Evolutionary conservation across 345 rosid genomes (phyloP), one percentile per base, ranked within the genome.

Genomic region (Tarenaya hassleriana): DNA sequence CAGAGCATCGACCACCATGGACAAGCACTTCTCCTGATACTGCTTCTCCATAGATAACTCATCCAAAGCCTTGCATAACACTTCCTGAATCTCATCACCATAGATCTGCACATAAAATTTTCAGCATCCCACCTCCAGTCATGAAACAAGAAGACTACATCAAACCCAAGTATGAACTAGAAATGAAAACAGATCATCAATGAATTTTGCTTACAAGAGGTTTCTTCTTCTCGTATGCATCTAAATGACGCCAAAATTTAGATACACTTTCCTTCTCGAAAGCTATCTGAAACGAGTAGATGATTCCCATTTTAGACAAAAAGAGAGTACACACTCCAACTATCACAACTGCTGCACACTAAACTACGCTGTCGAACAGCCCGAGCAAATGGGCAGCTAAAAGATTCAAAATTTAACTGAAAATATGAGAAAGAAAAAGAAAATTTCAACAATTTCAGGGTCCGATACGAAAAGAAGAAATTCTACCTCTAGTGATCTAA

Each of bases 211-310:
- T 46, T 75, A 79, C 83, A 54, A 33, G 31, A 45, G 51, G 46
- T 42, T 52, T 62, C 37, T 65, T 67, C 51, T 73, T 34, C 59
- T 58, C 59, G 58, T 72, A 84, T 37, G 38, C 72, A 41, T 85
- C 91, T 66, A 88, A 85, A 68, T 75, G 75, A 57, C 34, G 71
- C 95, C 88, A 88, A 80, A 92, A 85, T 60, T 70, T 81, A 7
- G 66, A 66, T 0, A 72, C 78, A 1, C 82, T 67, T 6, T 59
- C 69, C 66, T 47, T 75, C 73, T 88, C 84, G 50, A 88, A 88
- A 27, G 68, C 53, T 70, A 70, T 79, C 97, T 92, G 83, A 44
- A 43, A 69, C 16, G 41, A 56, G 31, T 42, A 10, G 42, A 48
- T 34, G 41, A 27, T 29, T 0, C 12, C 21, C 20, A 49, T 10